Evolutionary conservation across 2,329 filamentous ascomycete genomes (phyloP).

Genomic region (Monilinia polystroma): DNA sequence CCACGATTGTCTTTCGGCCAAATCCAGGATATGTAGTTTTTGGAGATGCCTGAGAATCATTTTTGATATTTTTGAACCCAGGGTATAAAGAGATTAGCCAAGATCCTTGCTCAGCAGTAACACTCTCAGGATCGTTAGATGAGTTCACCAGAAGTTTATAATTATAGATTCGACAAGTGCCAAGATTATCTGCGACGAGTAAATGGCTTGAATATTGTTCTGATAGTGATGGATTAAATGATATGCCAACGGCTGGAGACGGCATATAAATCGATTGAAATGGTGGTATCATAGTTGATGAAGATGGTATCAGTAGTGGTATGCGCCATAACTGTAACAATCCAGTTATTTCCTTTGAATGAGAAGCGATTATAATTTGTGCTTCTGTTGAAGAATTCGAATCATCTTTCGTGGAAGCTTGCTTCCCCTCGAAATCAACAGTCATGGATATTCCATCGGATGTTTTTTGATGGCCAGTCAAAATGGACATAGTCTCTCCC

Average conservation of each 20-base stretch:
- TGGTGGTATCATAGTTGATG: conserved; percentile 44
- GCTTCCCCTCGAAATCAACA: conserved; percentile 42
- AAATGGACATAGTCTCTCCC: conserved; percentile 57
- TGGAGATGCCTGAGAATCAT: conserved; percentile 40
- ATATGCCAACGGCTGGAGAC: conserved; percentile 53
- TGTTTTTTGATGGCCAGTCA: conserved; percentile 53
- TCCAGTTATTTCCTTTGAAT: conserved; percentile 59
- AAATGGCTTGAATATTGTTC: conserved; percentile 53
- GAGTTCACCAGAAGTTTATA: conserved; percentile 53
- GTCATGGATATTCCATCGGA: conserved; percentile 58
- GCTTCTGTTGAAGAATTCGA: conserved; percentile 37
- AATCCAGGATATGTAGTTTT: conserved; percentile 48
- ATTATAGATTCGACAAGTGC: conserved; percentile 62
- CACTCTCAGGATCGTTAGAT: conserved; percentile 45
- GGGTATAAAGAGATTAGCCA: conserved; percentile 62
- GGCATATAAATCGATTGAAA: conserved; percentile 62
- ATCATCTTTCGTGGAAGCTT: conserved; percentile 33
- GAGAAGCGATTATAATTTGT: conserved; percentile 58
- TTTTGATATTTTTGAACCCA: conserved; percentile 35
- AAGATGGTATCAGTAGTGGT: conserved; percentile 42
- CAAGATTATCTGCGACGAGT: conserved; percentile 54
- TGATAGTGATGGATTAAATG: conserved; percentile 56
- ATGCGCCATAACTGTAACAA: conserved; percentile 59
- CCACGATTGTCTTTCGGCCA: conserved; percentile 58
- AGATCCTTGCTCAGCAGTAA: conserved; percentile 52